Evolutionary conservation across 768 basidiomycete species (phyloP), one percentile per base, ranked within the genome.

Genomic region (Xerocomellus amylosporus): DNA sequence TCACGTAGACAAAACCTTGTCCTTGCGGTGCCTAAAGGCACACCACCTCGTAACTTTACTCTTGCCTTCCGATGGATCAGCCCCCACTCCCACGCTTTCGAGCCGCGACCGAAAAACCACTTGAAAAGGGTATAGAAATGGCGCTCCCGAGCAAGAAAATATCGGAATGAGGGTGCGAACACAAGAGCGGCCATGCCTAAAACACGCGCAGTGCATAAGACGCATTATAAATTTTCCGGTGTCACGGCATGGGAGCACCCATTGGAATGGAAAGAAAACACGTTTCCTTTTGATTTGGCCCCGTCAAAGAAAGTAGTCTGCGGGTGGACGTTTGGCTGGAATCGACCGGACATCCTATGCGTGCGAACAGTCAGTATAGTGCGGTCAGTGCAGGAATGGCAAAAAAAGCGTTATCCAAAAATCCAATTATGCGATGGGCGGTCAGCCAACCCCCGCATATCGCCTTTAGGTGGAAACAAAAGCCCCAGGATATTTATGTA

Each of bases 251-350:
- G 37, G 9, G 44, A 22, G 36, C 37, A 48, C 54, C 33, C 40
- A 43, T 56, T 63, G 41, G 47, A 56, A 66, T 54, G 56, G 56
- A 54, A 58, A 56, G 53, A 15, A 49, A 5, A 45, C 54, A 57
- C 53, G 43, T 54, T 51, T 55, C 39, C 41, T 12, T 49, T 59
- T 37, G 38, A 24, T 50, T 43, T 49, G 34, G 19, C 38, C 17
- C 19, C 30, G 39, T 69, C 71, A 92, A 46, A 93, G 73, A 72
- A 93, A 93, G 65, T 93, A 93, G 70, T 93, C 90, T 39, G 91
- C 87, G 19, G 90, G 89, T 20, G 91, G 90, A 4, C 90, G 80
- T 75, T 90, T 91, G 30, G 87, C 83, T 26, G 89, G 90, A 67
- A 90, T 84, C 28, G 88, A 89, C 55, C 83, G 81, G 33, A 90